A percentile compares a stretch with the other conserved stretches of the same genome.
phyloP scores from a whole-genome alignment of 345 rosid genomes.

The Aethionema arabicum region DNA sequence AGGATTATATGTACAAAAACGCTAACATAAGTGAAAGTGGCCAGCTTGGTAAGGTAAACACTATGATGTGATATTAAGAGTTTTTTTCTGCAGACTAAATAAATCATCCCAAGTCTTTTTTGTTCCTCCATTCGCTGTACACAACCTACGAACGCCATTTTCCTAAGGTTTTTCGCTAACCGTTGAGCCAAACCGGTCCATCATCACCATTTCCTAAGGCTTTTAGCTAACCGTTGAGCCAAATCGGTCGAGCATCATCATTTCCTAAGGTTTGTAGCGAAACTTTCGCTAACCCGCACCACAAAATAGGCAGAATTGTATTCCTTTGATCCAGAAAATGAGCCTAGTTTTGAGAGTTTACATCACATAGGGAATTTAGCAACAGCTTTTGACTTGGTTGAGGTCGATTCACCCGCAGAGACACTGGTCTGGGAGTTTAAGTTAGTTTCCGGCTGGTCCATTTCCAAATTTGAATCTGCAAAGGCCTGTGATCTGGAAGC shows the following conservation, averaged over 20 bases:
- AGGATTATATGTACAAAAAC: conserved; percentile 26
- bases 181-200: neutral
- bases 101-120: conserved; percentile 4
- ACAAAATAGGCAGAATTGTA: neutral
- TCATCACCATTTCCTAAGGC: conserved; percentile 7
- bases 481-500: neutral
- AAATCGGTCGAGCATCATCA: neutral
- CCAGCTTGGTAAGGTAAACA: conserved; percentile 1
- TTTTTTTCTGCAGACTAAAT: conserved; percentile 18
- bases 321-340: too few species aligned
- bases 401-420: neutral
- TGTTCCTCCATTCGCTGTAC: neutral
- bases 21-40: conserved; percentile 18
- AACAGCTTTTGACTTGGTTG: conserved; percentile 14
- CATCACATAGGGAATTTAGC: neutral
- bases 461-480: conserved; percentile 2
- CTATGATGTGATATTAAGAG: conserved; percentile 11
- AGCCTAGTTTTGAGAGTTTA: too few species aligned
- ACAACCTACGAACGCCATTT: conserved; percentile 7
- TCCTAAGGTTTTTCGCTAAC: conserved; percentile 3
- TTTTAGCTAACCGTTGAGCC: neutral
- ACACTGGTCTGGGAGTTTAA: neutral
- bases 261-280: too few species aligned
- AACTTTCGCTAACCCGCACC: neutral
- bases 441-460: neutral